These are phyloP conservation scores for Coniochaeta prunicola DNA, from an alignment of 2,329 filamentous ascomycete species.

Conservation along the genomic window DNA sequence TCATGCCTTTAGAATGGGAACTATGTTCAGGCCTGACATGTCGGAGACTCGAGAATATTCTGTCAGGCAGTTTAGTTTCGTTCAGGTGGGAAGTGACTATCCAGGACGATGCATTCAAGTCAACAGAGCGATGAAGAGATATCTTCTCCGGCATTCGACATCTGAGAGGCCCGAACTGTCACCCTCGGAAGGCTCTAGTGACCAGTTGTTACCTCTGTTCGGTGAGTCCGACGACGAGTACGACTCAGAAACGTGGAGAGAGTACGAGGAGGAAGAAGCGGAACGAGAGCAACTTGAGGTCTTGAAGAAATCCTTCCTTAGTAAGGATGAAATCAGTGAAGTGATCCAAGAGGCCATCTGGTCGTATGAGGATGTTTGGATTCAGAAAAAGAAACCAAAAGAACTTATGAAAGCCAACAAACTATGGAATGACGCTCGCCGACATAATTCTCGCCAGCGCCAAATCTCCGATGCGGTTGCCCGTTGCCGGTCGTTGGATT, in stretches of 20 bases:
- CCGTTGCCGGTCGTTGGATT: slow-evolving; percentile 33
- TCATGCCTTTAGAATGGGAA: slow-evolving; percentile 1
- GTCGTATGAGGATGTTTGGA: slow-evolving; percentile 48
- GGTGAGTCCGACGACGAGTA: slow-evolving; percentile 45
- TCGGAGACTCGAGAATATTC: neutral
- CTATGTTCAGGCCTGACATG: slow-evolving; percentile 4
- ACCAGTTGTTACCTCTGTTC: slow-evolving; percentile 39
- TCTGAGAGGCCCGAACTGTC: neutral
- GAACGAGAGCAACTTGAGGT: slow-evolving; percentile 18
- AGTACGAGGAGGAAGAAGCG: slow-evolving; percentile 52
- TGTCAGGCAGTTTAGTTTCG: slow-evolving; percentile 18
- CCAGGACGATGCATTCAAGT: slow-evolving; percentile 37
- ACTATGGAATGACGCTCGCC: slow-evolving; percentile 54
- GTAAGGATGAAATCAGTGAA: slow-evolving; percentile 36
- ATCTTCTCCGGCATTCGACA: slow-evolving; percentile 20
- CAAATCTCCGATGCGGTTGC: slow-evolving; percentile 37
- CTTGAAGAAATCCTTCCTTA: slow-evolving; percentile 23
- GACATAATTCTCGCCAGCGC: slow-evolving; percentile 26
- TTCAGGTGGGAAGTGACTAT: slow-evolving; percentile 20
- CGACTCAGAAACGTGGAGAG: slow-evolving; percentile 30
- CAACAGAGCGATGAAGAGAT: slow-evolving; percentile 29
- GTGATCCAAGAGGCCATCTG: slow-evolving; percentile 48
- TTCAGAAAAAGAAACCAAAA: slow-evolving; percentile 46
- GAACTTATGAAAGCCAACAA: slow-evolving; percentile 48
- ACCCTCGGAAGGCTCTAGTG: slow-evolving; percentile 8